Conservation (phyloP, 345 rosid species). For the Euphorbia peplus region DNA sequence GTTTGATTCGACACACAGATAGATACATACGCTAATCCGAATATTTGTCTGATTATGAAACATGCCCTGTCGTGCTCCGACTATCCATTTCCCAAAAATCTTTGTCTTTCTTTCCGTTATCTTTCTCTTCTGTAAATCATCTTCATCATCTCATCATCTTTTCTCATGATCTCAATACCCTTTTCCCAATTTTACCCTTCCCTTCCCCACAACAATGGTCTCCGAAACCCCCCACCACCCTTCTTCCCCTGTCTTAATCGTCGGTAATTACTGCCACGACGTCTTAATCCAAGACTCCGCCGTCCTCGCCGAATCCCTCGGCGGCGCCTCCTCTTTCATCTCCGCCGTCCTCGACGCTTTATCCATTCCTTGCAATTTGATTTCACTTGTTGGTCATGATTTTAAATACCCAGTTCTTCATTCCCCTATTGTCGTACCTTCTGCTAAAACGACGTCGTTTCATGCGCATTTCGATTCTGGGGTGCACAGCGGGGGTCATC, state of each 20-base stretch:
- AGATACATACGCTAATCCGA: neutral
- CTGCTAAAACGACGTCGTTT: slow-evolving; percentile 64
- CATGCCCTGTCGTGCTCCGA: neutral
- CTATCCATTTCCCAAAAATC: neutral
- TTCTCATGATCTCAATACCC: neutral
- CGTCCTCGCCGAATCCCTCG: slow-evolving; percentile 73
- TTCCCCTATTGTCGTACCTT: slow-evolving; percentile 39
- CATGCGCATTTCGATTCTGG: slow-evolving; percentile 69
- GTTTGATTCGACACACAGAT: slow-evolving; percentile 11
- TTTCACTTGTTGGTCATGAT: slow-evolving; percentile 75
- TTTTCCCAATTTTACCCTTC: neutral
- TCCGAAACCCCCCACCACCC: neutral
- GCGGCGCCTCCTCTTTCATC: slow-evolving; percentile 93
- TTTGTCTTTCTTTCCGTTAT: neutral
- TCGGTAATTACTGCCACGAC: slow-evolving; percentile 93
- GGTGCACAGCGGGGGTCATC: slow-evolving; percentile 30
- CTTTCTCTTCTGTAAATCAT: neutral
- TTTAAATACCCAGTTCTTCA: slow-evolving; percentile 53
- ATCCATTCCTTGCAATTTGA: slow-evolving; percentile 45
- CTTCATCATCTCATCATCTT: neutral
- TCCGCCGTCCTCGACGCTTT: slow-evolving; percentile 56
- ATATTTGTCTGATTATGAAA: neutral
- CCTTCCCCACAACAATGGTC: slow-evolving; percentile 16
- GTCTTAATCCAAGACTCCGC: slow-evolving; percentile 56
- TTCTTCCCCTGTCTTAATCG: slow-evolving; percentile 55